Conservation (phyloP, 2,329 filamentous ascomycete genomes). For the Alternaria infectoria region DNA sequence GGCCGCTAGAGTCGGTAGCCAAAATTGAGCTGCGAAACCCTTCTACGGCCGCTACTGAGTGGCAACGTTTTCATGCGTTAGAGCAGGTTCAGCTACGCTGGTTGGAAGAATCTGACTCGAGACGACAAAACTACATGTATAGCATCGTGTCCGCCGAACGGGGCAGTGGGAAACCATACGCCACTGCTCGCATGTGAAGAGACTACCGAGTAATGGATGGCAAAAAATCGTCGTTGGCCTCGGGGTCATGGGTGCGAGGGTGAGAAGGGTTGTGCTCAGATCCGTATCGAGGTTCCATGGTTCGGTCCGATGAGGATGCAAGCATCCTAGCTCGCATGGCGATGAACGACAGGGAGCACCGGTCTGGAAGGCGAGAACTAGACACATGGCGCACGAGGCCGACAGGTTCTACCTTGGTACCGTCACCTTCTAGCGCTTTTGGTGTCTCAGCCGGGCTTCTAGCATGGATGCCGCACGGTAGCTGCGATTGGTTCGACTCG, state of each 20-base stretch:
- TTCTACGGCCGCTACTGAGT: neutral
- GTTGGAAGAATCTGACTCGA: neutral
- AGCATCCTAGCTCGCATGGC: slow-evolving; percentile 2
- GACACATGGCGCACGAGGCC: neutral
- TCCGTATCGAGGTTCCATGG: neutral
- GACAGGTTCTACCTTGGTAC: slow-evolving; percentile 1
- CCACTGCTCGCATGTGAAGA: neutral
- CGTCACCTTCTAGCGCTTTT: neutral
- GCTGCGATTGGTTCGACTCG: slow-evolving; percentile 3
- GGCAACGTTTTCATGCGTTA: neutral
- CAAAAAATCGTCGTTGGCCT: neutral
- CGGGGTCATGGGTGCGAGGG: neutral
- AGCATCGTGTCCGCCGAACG: neutral
- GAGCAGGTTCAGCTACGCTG: neutral
- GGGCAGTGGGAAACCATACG: neutral
- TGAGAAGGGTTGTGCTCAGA: neutral
- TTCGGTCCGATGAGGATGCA: neutral
- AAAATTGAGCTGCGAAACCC: neutral
- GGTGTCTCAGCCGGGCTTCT: neutral
- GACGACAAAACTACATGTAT: neutral
- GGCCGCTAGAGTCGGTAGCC: neutral
- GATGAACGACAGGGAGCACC: slow-evolving; percentile 4
- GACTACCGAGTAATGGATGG: neutral
- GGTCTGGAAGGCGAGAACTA: neutral
- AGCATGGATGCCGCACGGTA: neutral